A percentile compares a stretch with the other conserved stretches of the same genome.
Conservation (phyloP, 1,284 basidiomycete species). For the Paramarasmius palmivorus region DNA sequence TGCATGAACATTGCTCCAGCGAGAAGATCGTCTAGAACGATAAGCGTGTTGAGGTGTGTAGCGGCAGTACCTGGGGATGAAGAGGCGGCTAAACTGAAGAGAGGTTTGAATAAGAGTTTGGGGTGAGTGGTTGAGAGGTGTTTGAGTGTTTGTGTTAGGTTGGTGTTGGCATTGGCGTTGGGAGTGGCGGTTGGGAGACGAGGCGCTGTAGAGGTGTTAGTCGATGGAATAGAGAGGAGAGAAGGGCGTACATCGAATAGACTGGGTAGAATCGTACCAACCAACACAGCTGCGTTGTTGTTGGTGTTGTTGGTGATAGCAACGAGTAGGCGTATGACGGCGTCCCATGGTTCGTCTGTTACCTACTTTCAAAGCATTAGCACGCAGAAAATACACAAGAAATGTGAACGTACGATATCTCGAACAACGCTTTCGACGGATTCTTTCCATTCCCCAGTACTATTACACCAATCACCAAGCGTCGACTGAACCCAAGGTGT, state of each 20-base stretch:
- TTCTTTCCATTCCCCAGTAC: slow-evolving; percentile 9
- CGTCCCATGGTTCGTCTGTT: background rate
- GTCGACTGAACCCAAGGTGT: background rate
- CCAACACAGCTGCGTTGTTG: background rate
- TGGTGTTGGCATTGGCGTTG: too few species aligned
- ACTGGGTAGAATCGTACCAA: background rate
- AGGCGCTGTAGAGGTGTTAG: slow-evolving; percentile 5
- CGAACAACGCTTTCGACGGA: slow-evolving; percentile 8
- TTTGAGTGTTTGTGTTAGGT: too few species aligned
- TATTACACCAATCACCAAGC: background rate
- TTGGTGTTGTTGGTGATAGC: too few species aligned
- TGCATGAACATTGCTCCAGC: slow-evolving; percentile 50
- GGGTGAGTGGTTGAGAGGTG: slow-evolving; percentile 48
- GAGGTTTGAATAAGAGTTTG: slow-evolving; percentile 71
- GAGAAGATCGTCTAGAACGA: slow-evolving; percentile 51
- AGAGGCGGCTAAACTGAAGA: slow-evolving; percentile 72
- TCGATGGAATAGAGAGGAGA: background rate
- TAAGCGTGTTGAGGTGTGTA: slow-evolving; percentile 58
- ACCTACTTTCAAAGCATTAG: background rate
- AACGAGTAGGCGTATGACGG: too few species aligned
- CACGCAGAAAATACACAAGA: background rate
- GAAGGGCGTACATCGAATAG: background rate
- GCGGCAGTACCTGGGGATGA: slow-evolving; percentile 60
- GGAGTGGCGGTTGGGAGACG: slow-evolving; percentile 9
- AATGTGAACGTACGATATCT: slow-evolving; percentile 5